These are phyloP conservation scores for Trapa incisa DNA, from an alignment of 345 rosid genomes.

Conservation along the genomic window DNA sequence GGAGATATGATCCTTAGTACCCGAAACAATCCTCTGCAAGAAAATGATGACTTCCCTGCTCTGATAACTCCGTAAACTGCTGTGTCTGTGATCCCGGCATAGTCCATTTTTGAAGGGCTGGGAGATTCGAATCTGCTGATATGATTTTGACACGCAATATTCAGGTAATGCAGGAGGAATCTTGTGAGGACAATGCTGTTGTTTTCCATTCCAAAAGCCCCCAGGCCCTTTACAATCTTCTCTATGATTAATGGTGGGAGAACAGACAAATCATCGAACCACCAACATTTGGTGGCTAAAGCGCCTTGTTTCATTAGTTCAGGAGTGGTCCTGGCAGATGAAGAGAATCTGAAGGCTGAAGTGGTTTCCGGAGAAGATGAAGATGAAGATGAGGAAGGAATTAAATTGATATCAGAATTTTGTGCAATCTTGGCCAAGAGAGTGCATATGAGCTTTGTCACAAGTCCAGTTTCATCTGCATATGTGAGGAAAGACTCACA, in stretches of 20 bases:
- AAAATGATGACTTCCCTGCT: slow-evolving; percentile 29
- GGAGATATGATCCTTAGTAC: slow-evolving; percentile 41
- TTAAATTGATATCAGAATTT: slow-evolving; percentile 29
- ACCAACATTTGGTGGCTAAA: slow-evolving; percentile 43
- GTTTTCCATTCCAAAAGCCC: slow-evolving; percentile 35
- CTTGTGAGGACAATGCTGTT: slow-evolving; percentile 49
- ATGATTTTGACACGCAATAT: slow-evolving; percentile 20
- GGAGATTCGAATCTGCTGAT: neutral
- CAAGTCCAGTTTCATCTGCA: slow-evolving; percentile 48
- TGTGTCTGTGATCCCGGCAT: slow-evolving; percentile 36
- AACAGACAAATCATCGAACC: slow-evolving; percentile 51
- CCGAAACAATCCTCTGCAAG: slow-evolving; percentile 54
- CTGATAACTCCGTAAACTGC: slow-evolving; percentile 47
- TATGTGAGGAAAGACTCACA: slow-evolving; percentile 37
- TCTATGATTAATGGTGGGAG: slow-evolving; percentile 38
- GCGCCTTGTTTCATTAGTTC: slow-evolving; percentile 18
- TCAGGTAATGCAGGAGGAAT: slow-evolving; percentile 65
- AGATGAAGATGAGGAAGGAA: slow-evolving; percentile 30
- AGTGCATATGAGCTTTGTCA: slow-evolving; percentile 37
- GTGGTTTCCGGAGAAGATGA: slow-evolving; percentile 46
- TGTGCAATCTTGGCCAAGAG: slow-evolving; percentile 48
- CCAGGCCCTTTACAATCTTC: slow-evolving; percentile 34
- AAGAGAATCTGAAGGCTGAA: slow-evolving; percentile 31
- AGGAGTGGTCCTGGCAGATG: slow-evolving; percentile 22
- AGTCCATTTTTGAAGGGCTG: slow-evolving; percentile 16